Evolutionary conservation across 805 yeast species (phyloP).

Genomic region (Pichia scutulata): DNA sequence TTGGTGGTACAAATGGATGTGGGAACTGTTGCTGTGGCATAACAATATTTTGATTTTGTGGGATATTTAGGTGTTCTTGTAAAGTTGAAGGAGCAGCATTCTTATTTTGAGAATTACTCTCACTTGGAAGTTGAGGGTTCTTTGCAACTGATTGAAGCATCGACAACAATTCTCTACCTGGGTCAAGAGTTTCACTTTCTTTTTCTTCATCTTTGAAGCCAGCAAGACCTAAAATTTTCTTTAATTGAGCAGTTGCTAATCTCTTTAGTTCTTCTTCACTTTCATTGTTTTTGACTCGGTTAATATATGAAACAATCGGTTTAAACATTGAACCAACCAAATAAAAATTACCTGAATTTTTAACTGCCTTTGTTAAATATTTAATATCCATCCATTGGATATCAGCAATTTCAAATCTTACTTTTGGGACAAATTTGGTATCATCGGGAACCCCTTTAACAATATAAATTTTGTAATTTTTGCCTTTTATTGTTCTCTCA

Average conservation of each 20-base stretch:
- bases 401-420: conserved; percentile 78
- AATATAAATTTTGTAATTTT: conserved; percentile 77
- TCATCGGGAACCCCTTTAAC: conserved; percentile 73
- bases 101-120: not conserved
- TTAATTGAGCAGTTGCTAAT: conserved; percentile 59
- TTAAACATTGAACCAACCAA: conserved; percentile 42
- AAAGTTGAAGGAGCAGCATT: not conserved
- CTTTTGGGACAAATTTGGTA: conserved; percentile 68
- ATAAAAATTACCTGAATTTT: conserved; percentile 30
- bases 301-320: conserved; percentile 48
- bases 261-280: conserved; percentile 53
- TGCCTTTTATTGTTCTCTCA: conserved; percentile 75
- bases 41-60: conserved; percentile 1
- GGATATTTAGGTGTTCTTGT: conserved; percentile 8
- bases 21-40: conserved; percentile 9
- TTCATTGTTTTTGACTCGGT: conserved; percentile 39
- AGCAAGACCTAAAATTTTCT: conserved; percentile 53
- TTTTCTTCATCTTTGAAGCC: conserved; percentile 21
- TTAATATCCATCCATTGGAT: conserved; percentile 73
- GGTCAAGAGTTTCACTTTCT: conserved; percentile 37
- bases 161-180: conserved; percentile 70
- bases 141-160: conserved; percentile 45
- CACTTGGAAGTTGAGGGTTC: conserved; percentile 14
- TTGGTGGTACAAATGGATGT: conserved; percentile 14
- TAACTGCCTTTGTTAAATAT: conserved; percentile 30